Evolutionary conservation across 768 basidiomycete species (phyloP).

Genomic region (Cystofilobasidium macerans): DNA sequence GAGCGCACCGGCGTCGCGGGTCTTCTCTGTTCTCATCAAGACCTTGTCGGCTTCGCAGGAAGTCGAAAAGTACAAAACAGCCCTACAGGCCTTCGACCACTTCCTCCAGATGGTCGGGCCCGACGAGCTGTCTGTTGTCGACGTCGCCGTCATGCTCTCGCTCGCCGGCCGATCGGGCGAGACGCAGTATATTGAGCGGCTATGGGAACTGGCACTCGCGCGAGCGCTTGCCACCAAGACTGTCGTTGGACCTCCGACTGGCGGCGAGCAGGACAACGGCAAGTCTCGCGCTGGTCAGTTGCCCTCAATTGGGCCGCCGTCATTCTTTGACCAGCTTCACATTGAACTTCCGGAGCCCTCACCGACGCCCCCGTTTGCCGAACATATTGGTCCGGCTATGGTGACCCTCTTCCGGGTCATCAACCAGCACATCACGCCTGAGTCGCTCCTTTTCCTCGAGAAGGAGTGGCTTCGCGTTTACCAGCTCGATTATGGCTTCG

Average conservation of each 20-base stretch:
- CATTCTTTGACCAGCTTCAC: neutral
- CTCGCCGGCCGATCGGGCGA: neutral
- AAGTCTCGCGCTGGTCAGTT: too few relatives aligned
- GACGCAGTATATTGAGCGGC: neutral
- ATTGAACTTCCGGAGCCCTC: neutral
- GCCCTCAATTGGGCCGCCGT: neutral
- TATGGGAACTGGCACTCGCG: neutral
- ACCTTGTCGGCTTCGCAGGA: neutral
- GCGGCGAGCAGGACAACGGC: neutral
- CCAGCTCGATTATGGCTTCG: conserved; percentile 11
- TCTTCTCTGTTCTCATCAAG: neutral
- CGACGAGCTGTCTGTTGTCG: neutral
- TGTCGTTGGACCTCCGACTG: neutral
- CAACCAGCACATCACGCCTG: neutral
- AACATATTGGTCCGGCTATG: neutral
- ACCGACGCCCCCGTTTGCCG: neutral
- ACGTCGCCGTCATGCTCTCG: neutral
- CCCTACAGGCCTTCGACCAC: neutral
- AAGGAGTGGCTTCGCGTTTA: conserved; percentile 10
- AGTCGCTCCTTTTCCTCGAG: neutral
- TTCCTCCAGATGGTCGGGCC: neutral
- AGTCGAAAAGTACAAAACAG: neutral
- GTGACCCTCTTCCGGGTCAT: neutral
- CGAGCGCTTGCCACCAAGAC: too few relatives aligned
- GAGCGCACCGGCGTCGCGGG: neutral